Base-by-base conservation (phyloP, 108 stramenopile genomes). In the Cyclotella choctawhatcheeana region DNA sequence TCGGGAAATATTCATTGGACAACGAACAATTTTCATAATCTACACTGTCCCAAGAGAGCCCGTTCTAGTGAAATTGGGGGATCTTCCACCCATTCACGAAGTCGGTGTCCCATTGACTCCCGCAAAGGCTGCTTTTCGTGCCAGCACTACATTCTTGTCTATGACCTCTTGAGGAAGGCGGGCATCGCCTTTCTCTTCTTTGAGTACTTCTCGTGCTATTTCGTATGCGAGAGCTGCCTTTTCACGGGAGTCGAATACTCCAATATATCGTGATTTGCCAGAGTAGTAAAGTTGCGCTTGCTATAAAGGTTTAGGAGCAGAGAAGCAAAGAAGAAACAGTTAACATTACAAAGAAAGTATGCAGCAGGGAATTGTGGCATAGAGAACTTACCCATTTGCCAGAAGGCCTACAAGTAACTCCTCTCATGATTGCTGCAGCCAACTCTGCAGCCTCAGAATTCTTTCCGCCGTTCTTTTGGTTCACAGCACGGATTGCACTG, bases 61-160 rank as follows among this genome's bases (percentile, higher is more conserved):
- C n/a, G n/a, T 40, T 40, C 37, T 40, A 40, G 12, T 8, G 8
- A 40, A 8, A 40, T n/a, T 6, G 37, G 37, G 8, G 12, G 37
- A 40, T 12, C 37, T 40, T 40, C 37, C 37, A 40, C 37, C 37
- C 37, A 40, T 8, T 40, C 37, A 40, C 6, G 37, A 40, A 8
- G 37, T 40, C 12, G 37, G 37, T 40, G 40, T 40, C 35, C 59
- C 89, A 66, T 89, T 93, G 43, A 93, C 90, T 44, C 93, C 93
- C 35, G 89, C 90, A 77, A 91, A 91, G 3, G 93, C 93, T 31
- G 93, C 93, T 71, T 91, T 89, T 40, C 93, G 81, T 17, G 93
- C 93, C 12, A 85, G 65, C 44, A 82, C 84, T 30, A 93, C 90
- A 52, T 88, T 84, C 35, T 69, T 74, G 54, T 93, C 93, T 8